These are phyloP conservation scores for Chlamydomonas sp. DNA, from an alignment of 139 green algal species.

Conservation along the genomic window DNA sequence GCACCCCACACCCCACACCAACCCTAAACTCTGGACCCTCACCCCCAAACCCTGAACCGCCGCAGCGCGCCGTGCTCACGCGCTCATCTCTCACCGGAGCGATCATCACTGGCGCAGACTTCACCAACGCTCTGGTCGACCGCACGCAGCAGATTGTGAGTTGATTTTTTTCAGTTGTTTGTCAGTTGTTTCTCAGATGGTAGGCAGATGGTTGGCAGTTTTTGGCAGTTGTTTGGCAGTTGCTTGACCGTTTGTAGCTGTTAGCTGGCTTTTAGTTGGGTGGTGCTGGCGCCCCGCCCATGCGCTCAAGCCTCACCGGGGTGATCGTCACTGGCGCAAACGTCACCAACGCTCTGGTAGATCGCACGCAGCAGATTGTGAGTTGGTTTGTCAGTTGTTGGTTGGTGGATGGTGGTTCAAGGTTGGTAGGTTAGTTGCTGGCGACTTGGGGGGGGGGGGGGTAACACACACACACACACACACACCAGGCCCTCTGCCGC, in stretches of 20 bases:
- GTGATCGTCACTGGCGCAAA: conserved; percentile 68
- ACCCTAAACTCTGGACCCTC: too few species aligned
- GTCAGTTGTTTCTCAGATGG: neutral
- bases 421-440: neutral
- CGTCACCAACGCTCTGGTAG: conserved; percentile 89
- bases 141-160: conserved; percentile 72
- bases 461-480: neutral
- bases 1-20: too few species aligned
- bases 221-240: too few species aligned
- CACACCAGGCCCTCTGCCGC: too few species aligned
- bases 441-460: too few species aligned
- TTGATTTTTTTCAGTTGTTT: neutral
- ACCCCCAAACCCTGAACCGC: too few species aligned
- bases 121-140: conserved; percentile 90
- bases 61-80: too few species aligned
- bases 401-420: neutral
- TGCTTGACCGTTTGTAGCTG: too few species aligned
- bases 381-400: conserved; percentile 1
- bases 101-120: conserved; percentile 73
- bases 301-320: conserved; percentile 42
- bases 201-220: too few species aligned
- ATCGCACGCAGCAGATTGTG: conserved; percentile 79
- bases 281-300: too few species aligned
- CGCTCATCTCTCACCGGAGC: conserved; percentile 48
- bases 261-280: too few species aligned